These are phyloP conservation scores for Thermothelomyces thermophilus DNA, from an alignment of 2,329 filamentous ascomycete species.

Conservation along the genomic window DNA sequence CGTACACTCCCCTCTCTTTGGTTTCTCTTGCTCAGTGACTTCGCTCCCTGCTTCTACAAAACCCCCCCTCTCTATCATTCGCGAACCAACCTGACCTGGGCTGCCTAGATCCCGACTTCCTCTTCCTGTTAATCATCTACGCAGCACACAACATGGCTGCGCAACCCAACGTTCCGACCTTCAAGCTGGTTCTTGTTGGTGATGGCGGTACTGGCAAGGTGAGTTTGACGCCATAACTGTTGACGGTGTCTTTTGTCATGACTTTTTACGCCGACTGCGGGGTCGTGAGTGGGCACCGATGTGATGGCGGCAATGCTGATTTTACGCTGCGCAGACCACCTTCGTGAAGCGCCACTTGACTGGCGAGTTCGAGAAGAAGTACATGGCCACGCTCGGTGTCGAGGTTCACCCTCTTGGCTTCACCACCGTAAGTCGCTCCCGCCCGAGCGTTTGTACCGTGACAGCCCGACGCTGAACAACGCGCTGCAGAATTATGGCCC, in stretches of 20 bases:
- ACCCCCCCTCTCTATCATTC: slow-evolving; percentile 9
- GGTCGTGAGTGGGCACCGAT: slow-evolving; percentile 13
- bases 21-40: slow-evolving; percentile 2
- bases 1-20: slow-evolving; percentile 4
- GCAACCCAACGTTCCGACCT: slow-evolving; percentile 61
- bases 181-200: slow-evolving; percentile 99
- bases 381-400: slow-evolving; percentile 98
- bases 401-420: slow-evolving; percentile 98
- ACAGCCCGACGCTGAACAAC: slow-evolving; percentile 25
- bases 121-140: slow-evolving; percentile 14
- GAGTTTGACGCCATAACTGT: slow-evolving; percentile 33
- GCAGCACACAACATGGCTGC: slow-evolving; percentile 56
- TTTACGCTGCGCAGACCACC: slow-evolving; percentile 63
- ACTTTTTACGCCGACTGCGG: slow-evolving; percentile 16
- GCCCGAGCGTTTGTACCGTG: slow-evolving; percentile 6
- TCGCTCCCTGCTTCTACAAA: slow-evolving; percentile 11
- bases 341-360: slow-evolving; percentile 99
- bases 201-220: slow-evolving; percentile 99
- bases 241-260: slow-evolving; percentile 16
- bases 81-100: slow-evolving; percentile 17
- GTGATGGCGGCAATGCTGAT: slow-evolving; percentile 22
- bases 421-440: slow-evolving; percentile 70
- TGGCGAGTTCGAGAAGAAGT: slow-evolving; percentile 99
- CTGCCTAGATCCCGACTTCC: slow-evolving; percentile 37
- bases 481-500: slow-evolving; percentile 80